Base-by-base conservation (phyloP, 805 yeast species). In the Sugiyamaella valdiviana region DNA sequence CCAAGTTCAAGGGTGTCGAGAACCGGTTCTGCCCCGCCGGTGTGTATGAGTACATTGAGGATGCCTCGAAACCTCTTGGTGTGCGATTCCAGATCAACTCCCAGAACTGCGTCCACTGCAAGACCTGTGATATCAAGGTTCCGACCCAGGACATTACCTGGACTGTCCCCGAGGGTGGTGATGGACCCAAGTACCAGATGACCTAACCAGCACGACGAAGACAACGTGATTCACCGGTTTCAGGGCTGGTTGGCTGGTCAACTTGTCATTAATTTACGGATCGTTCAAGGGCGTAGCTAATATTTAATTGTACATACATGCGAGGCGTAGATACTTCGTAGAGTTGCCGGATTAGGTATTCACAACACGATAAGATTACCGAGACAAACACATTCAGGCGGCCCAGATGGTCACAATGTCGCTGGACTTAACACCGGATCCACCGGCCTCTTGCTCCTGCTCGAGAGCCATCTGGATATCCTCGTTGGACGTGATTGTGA, bases 151-250 rank as follows among this genome's bases (percentile, higher is more conserved):
- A 90, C 63, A 93, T 93, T 53, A 76, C 79, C 63, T 93, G 99
- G 99, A 78, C 82, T 10, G 96, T 88, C n/a, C 99, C 99, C 6
- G 98, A 93, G 71, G 98, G 99, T 52, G 97, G 98, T 24, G 99
- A 85, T 65, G 99, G 99, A 12, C 99, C 99, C 49, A 93, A 93
- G 67, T 93, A 93, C 65, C 82, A 83, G 65, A 79, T 87, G 82
- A 83, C 95, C 5, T 83, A 57, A 61, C 16, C 17, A 24, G 29
- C 10, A 24, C 29, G 9, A 24, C 9, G n/a, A n/a, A n/a, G n/a
- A n/a, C n/a, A n/a, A n/a, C n/a, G n/a, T n/a, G n/a, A n/a, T n/a
- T n/a, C n/a, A n/a, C n/a, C n/a, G n/a, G n/a, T n/a, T n/a, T n/a
- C n/a, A n/a, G n/a, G n/a, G n/a, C n/a, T n/a, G n/a, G n/a, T n/a